phyloP scores from a whole-genome alignment of 169 alveolate species.

The Cardiosporidium cionae region DNA sequence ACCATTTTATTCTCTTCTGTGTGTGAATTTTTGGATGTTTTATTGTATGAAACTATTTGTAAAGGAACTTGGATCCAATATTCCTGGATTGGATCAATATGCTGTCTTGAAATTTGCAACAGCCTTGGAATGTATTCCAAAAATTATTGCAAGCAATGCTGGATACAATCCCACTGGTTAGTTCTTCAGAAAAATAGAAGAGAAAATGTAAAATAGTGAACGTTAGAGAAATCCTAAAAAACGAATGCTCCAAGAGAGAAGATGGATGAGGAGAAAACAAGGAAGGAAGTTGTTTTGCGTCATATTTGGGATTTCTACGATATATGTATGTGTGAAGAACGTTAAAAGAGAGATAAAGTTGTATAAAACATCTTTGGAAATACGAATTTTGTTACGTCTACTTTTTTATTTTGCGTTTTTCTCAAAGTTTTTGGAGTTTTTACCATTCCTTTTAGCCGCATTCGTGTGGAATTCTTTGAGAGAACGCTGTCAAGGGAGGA shows the following conservation, averaged over 20 bases:
- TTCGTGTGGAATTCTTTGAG: no score
- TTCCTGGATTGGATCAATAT: conserved; percentile 70
- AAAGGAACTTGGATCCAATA: conserved; percentile 23
- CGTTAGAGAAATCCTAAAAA: neutral
- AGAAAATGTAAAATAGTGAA: neutral
- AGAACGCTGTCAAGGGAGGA: no score
- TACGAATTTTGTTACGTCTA: no score
- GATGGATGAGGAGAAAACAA: neutral
- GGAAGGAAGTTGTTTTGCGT: neutral
- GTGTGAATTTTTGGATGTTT: neutral
- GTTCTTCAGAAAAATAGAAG: conserved; percentile 19
- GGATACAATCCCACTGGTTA: conserved; percentile 80
- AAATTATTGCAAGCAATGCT: conserved; percentile 90
- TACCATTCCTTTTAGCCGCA: no score
- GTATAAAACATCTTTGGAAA: no score
- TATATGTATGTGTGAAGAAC: no score
- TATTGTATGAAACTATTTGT: neutral
- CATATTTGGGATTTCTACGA: neutral
- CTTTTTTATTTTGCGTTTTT: no score
- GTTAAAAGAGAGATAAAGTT: no score
- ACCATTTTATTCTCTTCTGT: neutral
- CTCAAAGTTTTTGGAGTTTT: no score
- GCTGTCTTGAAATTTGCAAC: conserved; percentile 96
- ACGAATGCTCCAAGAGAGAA: no score
- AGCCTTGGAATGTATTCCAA: conserved; percentile 90